Base-by-base conservation (phyloP, 257 asterid species). In the Lycium barbarum region DNA sequence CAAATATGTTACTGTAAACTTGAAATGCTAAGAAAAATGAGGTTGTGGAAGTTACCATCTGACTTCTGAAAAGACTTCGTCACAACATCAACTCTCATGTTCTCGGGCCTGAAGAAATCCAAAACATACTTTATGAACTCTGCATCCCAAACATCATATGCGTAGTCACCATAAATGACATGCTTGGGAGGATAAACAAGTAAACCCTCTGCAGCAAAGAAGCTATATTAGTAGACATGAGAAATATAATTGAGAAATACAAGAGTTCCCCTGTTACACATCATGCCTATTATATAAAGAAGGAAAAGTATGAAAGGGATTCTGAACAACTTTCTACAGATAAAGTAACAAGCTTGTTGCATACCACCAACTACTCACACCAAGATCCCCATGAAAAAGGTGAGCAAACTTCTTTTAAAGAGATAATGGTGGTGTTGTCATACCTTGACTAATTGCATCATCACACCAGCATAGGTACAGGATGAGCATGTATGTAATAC, bases 171-270 rank as follows among this genome's bases (percentile, higher is more conserved):
- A 89, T 93, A 97, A 61, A 97, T 93, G 86, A 92, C 95, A 88
- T 97, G 97, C 88, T 91, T 90, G 26, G 98, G 95, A 61, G 98
- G 98, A 89, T 89, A 97, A 81, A 97, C 98, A 87, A 95, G 97
- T 87, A 97, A 87, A 90, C 93, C 87, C 85, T 84, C 99, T 97
- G 97, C 95, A 89, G 83, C 71, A 40, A 88, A 58, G 88, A 79
- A 83, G 68, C 45, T 22, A 76, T 76, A 51, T 76, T 76, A 14
- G 35, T 53, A 63, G 22, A 38, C 14, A 63, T 14, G 4, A 83
- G 38, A 67, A 53, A 63, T 10, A 8, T n/a, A 61, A 85, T 65
- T 55, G 43, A 84, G 81, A 80, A 61, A 38, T 7, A 54, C 8
- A 49, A 4, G 9, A 57, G 7, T 22, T 10, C 38, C 66, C 20